Evolutionary conservation across 208 protist genomes (phyloP).

Genomic region (Crithidia acanthocephali): DNA sequence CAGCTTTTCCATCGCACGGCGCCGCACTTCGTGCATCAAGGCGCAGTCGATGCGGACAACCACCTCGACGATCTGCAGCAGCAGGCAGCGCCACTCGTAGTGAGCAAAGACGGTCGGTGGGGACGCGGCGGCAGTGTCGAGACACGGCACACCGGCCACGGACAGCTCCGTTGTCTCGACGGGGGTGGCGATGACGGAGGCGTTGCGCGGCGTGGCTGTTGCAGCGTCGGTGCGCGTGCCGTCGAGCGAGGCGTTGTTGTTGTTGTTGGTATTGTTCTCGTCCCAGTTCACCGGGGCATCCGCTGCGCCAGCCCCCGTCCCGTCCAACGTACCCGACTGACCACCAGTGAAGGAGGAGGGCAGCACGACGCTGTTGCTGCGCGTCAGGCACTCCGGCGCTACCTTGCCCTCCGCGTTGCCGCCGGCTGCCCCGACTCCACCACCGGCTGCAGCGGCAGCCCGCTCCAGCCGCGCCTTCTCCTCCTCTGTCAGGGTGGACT

Average conservation of each 20-base stretch:
- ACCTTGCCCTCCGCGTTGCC: conserved; percentile 7
- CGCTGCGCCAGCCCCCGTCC: not conserved
- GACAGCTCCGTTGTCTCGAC: conserved; percentile 8
- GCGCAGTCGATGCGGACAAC: conserved; percentile 55
- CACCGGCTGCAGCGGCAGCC: not conserved
- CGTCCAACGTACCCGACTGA: not conserved
- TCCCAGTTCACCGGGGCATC: not conserved
- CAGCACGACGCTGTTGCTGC: conserved; percentile 20
- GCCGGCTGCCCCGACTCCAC: not conserved
- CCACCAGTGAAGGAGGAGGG: conserved; percentile 11
- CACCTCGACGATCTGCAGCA: conserved; percentile 56
- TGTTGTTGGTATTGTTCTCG: conserved; percentile 5
- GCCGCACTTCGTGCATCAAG: conserved; percentile 30
- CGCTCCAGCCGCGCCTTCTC: conserved; percentile 3
- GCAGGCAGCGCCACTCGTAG: conserved; percentile 54
- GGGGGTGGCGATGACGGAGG: conserved; percentile 4
- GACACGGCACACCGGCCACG: not conserved
- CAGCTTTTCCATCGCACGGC: conserved; percentile 15
- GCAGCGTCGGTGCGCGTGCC: conserved; percentile 4
- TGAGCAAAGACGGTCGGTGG: conserved; percentile 24
- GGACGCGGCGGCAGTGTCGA: conserved; percentile 1
- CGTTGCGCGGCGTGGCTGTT: conserved; percentile 12
- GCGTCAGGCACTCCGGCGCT: conserved; percentile 6
- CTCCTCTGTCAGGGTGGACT: conserved; percentile 2
- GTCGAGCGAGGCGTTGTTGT: conserved; percentile 5